Percentiles rank a stretch among this genome's conserved stretches.
Conservation (phyloP, 1,284 basidiomycete species). For the Ceratobasidium sp. region DNA sequence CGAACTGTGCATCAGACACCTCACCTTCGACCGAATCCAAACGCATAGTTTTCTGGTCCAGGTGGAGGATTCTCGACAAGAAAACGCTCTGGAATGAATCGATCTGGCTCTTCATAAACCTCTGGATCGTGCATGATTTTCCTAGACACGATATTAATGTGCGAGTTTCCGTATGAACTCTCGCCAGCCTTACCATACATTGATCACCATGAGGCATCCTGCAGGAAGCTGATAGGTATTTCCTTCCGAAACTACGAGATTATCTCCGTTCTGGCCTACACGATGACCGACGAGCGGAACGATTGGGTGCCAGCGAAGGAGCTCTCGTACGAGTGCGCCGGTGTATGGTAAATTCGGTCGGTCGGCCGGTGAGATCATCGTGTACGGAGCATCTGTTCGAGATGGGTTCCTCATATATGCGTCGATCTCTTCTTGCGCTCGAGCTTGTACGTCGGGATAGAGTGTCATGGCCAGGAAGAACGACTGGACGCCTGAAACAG, state of each 20-base stretch:
- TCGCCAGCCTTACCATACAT: constrained; percentile 22
- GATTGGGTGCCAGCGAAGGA: constrained; percentile 18
- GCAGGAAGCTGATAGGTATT: constrained; percentile 26
- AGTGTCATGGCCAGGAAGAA: constrained; percentile 25
- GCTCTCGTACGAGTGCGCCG: constrained; percentile 20
- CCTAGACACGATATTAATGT: constrained; percentile 45
- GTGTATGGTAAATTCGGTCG: constrained; percentile 16
- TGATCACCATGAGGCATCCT: neutral
- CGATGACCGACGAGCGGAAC: constrained; percentile 14
- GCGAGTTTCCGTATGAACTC: constrained; percentile 44
- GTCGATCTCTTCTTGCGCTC: constrained; percentile 15
- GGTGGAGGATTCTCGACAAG: constrained; percentile 72
- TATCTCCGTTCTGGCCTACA: neutral
- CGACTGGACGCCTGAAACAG: constrained; percentile 11
- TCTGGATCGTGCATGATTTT: constrained; percentile 76
- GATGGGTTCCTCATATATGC: neutral
- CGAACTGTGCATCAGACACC: neutral
- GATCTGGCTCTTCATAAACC: constrained; percentile 88
- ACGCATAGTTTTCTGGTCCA: constrained; percentile 8
- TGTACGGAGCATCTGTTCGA: neutral
- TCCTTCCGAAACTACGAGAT: neutral
- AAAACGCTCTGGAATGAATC: constrained; percentile 91
- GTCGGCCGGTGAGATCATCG: neutral
- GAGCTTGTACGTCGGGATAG: constrained; percentile 11
- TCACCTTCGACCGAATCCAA: constrained; percentile 20